Conservation (phyloP, 2,329 filamentous ascomycete genomes). For the Xylaria sp. region DNA sequence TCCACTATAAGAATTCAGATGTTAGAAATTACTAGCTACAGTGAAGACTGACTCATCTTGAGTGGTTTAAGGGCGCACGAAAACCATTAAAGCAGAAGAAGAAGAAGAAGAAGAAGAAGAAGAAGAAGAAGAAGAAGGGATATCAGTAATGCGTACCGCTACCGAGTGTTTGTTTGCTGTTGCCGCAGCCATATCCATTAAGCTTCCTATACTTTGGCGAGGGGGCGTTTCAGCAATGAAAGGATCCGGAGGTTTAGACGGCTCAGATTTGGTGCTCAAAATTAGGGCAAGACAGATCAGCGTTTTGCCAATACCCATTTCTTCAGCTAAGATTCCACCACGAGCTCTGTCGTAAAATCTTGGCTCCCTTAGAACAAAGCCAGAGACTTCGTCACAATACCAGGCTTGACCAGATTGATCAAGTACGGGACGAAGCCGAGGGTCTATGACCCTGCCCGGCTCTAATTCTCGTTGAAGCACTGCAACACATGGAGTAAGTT, state of each 20-base stretch:
- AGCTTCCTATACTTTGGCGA: slow-evolving; percentile 63
- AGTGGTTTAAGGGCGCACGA: too few relatives aligned
- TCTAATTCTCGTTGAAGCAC: slow-evolving; percentile 83
- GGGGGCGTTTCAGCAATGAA: slow-evolving; percentile 57
- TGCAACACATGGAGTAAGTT: neutral
- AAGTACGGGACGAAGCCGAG: slow-evolving; percentile 70
- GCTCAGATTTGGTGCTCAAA: slow-evolving; percentile 77
- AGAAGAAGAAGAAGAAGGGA: neutral
- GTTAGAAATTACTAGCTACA: slow-evolving; percentile 1
- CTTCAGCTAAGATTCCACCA: slow-evolving; percentile 83
- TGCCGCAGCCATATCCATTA: slow-evolving; percentile 81
- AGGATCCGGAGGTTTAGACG: slow-evolving; percentile 72
- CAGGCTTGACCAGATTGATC: slow-evolving; percentile 73
- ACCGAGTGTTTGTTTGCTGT: slow-evolving; percentile 73
- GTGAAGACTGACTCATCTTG: neutral
- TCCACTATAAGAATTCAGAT: slow-evolving; percentile 61
- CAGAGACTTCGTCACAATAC: slow-evolving; percentile 76
- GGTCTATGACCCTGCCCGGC: slow-evolving; percentile 74
- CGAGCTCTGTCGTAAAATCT: slow-evolving; percentile 77
- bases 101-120: neutral
- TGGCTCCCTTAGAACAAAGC: slow-evolving; percentile 72
- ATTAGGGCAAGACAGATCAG: slow-evolving; percentile 84
- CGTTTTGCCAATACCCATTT: slow-evolving; percentile 88
- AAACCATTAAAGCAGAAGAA: neutral
- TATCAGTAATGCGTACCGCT: slow-evolving; percentile 53